A percentile compares a stretch with the other conserved stretches of the same genome.
Conservation (phyloP, 1,284 basidiomycete genomes). For the Flammula alnicola region DNA sequence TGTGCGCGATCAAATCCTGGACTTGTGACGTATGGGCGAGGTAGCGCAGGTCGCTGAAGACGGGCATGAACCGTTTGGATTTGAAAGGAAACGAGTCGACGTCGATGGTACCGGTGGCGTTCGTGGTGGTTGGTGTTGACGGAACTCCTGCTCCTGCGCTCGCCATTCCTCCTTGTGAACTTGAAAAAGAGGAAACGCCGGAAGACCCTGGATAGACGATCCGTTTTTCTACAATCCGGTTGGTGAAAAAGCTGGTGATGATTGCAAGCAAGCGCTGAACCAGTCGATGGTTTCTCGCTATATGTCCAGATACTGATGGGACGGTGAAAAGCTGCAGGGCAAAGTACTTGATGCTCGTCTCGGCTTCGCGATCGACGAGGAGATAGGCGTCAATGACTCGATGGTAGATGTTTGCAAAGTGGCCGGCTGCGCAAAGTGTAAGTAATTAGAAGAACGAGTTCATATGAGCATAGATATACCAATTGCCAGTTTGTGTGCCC, state of each 20-base stretch:
- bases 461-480: constrained; percentile 51
- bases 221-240: constrained; percentile 74
- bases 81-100: constrained; percentile 88
- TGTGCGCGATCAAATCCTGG: constrained; percentile 73
- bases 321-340: constrained; percentile 91
- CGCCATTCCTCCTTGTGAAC: not conserved
- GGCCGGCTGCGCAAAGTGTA: constrained; percentile 58
- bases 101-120: constrained; percentile 55
- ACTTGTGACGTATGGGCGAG: constrained; percentile 77
- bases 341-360: constrained; percentile 92
- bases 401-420: constrained; percentile 85
- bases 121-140: constrained; percentile 13
- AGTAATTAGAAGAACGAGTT: constrained; percentile 12
- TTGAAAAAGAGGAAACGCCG: constrained; percentile 1
- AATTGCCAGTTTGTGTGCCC: constrained; percentile 77
- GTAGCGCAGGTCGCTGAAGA: constrained; percentile 86
- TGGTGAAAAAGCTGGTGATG: constrained; percentile 88
- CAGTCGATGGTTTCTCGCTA: constrained; percentile 77
- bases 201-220: constrained; percentile 52
- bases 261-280: constrained; percentile 79
- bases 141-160: constrained; percentile 1
- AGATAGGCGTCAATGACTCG: constrained; percentile 91
- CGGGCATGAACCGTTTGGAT: constrained; percentile 91
- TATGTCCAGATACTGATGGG: constrained; percentile 80
- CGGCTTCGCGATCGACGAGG: constrained; percentile 88